A percentile compares a stretch with the other conserved stretches of the same genome.
Evolutionary conservation across 2,329 filamentous ascomycete species (phyloP).

Genomic region (Exophiala viscosa): DNA sequence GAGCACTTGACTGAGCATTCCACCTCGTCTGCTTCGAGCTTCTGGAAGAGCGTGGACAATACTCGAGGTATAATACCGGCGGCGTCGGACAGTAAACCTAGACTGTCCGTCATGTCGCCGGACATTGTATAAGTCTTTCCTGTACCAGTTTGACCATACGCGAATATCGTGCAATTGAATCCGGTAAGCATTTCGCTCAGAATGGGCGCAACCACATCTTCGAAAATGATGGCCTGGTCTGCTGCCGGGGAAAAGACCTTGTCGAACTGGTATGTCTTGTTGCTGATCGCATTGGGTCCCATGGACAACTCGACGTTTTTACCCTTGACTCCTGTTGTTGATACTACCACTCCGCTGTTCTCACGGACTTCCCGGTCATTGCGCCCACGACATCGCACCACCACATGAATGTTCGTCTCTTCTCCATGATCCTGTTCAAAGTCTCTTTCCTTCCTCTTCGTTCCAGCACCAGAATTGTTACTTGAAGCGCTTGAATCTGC

Average conservation of each 20-base stretch:
- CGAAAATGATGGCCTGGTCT: conserved; percentile 89
- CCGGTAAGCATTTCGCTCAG: conserved; percentile 92
- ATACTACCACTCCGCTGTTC: conserved; percentile 89
- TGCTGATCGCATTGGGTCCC: conserved; percentile 86
- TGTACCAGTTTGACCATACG: conserved; percentile 95
- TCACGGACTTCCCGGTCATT: conserved; percentile 90
- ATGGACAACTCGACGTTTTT: conserved; percentile 81
- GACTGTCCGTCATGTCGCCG: conserved; percentile 85
- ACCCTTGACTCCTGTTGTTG: conserved; percentile 82
- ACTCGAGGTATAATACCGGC: conserved; percentile 95
- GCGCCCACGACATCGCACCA: conserved; percentile 88
- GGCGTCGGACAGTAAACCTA: conserved; percentile 81
- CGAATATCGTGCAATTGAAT: conserved; percentile 98
- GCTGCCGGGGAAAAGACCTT: conserved; percentile 94
- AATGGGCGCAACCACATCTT: conserved; percentile 91
- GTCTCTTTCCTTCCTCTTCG: conserved; percentile 83
- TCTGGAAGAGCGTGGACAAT: conserved; percentile 79
- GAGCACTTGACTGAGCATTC: conserved; percentile 95
- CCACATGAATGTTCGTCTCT: conserved; percentile 96
- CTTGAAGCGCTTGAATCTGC: conserved; percentile 64
- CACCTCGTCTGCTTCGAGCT: conserved; percentile 70
- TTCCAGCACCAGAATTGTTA: conserved; percentile 50
- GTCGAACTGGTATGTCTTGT: conserved; percentile 96
- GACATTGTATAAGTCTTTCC: conserved; percentile 99
- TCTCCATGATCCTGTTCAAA: conserved; percentile 68